phyloP scores from a whole-genome alignment of 2,329 filamentous ascomycete species.

The Gnomoniopsis smithogilvyi region DNA sequence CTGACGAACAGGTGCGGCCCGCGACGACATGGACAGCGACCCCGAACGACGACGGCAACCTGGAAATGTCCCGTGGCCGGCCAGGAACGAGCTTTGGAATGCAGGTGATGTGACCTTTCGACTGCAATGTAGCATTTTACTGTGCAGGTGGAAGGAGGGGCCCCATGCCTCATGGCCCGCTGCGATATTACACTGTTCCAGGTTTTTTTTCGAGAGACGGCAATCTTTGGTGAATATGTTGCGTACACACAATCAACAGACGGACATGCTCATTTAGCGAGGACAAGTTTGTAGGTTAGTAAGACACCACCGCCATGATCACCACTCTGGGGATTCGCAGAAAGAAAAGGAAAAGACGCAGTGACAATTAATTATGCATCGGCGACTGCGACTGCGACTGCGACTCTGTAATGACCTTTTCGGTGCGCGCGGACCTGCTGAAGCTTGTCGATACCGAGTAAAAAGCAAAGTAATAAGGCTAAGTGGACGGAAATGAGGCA shows the following conservation, averaged over 20 bases:
- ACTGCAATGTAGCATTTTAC: not conserved
- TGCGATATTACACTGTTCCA: not conserved
- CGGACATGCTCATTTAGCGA: too few relatives aligned
- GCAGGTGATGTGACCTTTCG: not conserved
- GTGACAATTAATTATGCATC: too few relatives aligned
- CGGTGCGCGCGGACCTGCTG: not conserved
- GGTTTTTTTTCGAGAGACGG: too few relatives aligned
- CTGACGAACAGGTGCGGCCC: constrained; percentile 3
- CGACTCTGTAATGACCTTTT: not conserved
- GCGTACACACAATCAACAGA: too few relatives aligned
- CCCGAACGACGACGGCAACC: not conserved
- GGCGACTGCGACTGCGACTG: not conserved
- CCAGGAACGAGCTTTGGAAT: not conserved
- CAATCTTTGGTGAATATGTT: too few relatives aligned
- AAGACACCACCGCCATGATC: too few relatives aligned
- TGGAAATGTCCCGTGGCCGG: not conserved
- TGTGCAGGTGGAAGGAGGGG: not conserved
- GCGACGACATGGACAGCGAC: not conserved
- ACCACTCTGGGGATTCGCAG: too few relatives aligned
- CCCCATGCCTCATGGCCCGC: not conserved
- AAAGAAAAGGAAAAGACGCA: too few relatives aligned
- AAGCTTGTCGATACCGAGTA: not conserved
- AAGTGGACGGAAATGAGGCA: not conserved
- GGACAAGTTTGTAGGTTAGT: too few relatives aligned
- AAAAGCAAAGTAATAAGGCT: not conserved